Base-by-base conservation (phyloP, 164 flowering plant genomes). In the Protea cynaroides region DNA sequence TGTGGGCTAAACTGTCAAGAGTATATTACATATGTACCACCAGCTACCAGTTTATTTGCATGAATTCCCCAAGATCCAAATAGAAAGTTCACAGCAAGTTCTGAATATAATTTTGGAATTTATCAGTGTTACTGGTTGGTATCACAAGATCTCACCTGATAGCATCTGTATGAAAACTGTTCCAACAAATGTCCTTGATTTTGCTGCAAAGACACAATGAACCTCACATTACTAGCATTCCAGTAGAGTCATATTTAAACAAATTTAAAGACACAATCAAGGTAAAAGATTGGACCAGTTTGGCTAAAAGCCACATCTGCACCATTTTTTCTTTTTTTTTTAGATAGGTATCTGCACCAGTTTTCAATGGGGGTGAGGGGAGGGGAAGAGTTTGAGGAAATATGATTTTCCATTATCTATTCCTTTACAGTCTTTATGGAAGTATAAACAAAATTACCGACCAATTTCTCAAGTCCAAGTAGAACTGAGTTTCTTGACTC, bases 111-210 rank as follows among this genome's bases (percentile, higher is more conserved):
- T 5, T 49, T 15, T 18, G 14, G 6, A 25, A 17, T 23, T 1
- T 34, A 58, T n/a, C 54, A 1, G 23, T 18, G 7, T 11, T 21
- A 29, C 21, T 50, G 15, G 43, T n/a, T 17, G 65, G 2, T 12
- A 9, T 9, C 25, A 43, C 25, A 34, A 15, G 59, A 54, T 63
- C 71, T 76, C 68, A 88, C 97, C 96, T 75, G 93, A 82, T 43
- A 91, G 69, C 83, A 91, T 85, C 67, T 86, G 92, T 58, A 86
- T 64, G 69, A 91, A 89, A 62, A 83, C 86, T 62, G 90, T 64
- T 75, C 90, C 76, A 15, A 82, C 75, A 63, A 88, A 82, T 15
- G 82, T 82, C 69, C 88, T 80, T 0, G 87, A 82, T 71, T 89
- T 91, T 46, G 74, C 97, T 91, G 93, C 78, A 83, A 59, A 61